Evolutionary conservation across 495 filamentous ascomycete species (phyloP).

Genomic region (Aspergillus biplanus): DNA sequence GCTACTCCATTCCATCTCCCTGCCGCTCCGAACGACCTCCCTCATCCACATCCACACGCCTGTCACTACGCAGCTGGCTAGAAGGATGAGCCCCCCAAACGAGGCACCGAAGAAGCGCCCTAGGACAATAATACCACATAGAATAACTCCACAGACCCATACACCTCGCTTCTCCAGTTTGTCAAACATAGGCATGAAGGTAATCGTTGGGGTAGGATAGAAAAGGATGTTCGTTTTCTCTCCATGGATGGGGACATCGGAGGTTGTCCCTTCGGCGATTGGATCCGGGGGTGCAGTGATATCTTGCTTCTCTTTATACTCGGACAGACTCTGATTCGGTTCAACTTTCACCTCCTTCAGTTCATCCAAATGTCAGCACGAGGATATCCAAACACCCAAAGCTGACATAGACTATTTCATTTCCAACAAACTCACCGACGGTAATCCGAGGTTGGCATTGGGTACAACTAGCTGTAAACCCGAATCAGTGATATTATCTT

Average conservation of each 20-base stretch:
- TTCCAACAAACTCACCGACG: slow-evolving; percentile 53
- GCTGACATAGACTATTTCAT: background rate
- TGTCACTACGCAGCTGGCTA: slow-evolving; percentile 67
- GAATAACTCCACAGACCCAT: slow-evolving; percentile 67
- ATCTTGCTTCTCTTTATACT: slow-evolving; percentile 86
- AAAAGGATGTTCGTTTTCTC: slow-evolving; percentile 97
- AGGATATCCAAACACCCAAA: background rate
- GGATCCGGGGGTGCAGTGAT: slow-evolving; percentile 91
- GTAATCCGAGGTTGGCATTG: slow-evolving; percentile 82
- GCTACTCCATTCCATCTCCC: slow-evolving; percentile 84
- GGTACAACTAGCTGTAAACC: slow-evolving; percentile 71
- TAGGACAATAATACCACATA: slow-evolving; percentile 71
- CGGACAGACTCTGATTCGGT: slow-evolving; percentile 61
- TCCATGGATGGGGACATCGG: slow-evolving; percentile 92
- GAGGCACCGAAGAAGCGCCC: slow-evolving; percentile 80
- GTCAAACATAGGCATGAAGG: slow-evolving; percentile 83
- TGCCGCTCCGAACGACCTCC: slow-evolving; percentile 77
- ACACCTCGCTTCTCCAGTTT: slow-evolving; percentile 72
- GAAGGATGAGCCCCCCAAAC: slow-evolving; percentile 73
- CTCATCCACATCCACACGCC: slow-evolving; percentile 88
- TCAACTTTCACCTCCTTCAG: slow-evolving; percentile 62
- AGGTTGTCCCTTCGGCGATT: slow-evolving; percentile 74
- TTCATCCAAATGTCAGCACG: slow-evolving; percentile 27
- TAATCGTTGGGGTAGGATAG: slow-evolving; percentile 87
- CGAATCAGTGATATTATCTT: slow-evolving; percentile 3